Conservation (phyloP, 2,329 filamentous ascomycete genomes). For the Ceratocystis eucalypticola region DNA sequence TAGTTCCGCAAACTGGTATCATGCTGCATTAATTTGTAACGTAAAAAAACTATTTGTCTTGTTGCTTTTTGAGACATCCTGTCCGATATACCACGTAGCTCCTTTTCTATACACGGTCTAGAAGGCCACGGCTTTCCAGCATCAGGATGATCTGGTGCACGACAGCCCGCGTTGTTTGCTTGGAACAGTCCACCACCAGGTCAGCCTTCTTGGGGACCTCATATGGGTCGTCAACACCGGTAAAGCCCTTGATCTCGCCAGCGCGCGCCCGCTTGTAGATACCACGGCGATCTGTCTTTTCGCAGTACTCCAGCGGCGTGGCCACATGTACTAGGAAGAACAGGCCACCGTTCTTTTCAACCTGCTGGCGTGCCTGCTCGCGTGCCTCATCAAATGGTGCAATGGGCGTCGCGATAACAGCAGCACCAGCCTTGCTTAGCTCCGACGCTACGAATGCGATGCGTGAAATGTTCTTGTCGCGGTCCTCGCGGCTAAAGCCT, state of each 20-base stretch:
- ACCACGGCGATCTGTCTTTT: constrained; percentile 88
- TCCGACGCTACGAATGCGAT: constrained; percentile 95
- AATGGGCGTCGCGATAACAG: constrained; percentile 92
- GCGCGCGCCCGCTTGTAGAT: constrained; percentile 72
- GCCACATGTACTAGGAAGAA: constrained; percentile 95
- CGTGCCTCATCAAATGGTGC: constrained; percentile 78
- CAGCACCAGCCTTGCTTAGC: constrained; percentile 81
- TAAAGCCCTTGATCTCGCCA: constrained; percentile 96
- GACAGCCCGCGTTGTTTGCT: constrained; percentile 77
- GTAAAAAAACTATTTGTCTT: constrained; percentile 3
- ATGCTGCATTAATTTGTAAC: constrained; percentile 16
- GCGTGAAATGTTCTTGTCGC: constrained; percentile 85
- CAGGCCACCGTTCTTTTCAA: constrained; percentile 66
- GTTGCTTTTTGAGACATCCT: not conserved
- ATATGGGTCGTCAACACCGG: constrained; percentile 94
- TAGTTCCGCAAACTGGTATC: constrained; percentile 11
- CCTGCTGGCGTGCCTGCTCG: constrained; percentile 63
- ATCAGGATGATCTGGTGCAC: constrained; percentile 94
- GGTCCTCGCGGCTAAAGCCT: constrained; percentile 85
- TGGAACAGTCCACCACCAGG: constrained; percentile 70
- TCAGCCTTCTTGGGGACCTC: constrained; percentile 72
- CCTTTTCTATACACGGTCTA: constrained; percentile 49
- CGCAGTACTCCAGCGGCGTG: constrained; percentile 79
- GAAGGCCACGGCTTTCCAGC: constrained; percentile 75
- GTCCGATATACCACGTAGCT: not conserved